These are phyloP conservation scores for Tardiomyces blankii DNA, from an alignment of 1,139 yeast species.

Conservation along the genomic window DNA sequence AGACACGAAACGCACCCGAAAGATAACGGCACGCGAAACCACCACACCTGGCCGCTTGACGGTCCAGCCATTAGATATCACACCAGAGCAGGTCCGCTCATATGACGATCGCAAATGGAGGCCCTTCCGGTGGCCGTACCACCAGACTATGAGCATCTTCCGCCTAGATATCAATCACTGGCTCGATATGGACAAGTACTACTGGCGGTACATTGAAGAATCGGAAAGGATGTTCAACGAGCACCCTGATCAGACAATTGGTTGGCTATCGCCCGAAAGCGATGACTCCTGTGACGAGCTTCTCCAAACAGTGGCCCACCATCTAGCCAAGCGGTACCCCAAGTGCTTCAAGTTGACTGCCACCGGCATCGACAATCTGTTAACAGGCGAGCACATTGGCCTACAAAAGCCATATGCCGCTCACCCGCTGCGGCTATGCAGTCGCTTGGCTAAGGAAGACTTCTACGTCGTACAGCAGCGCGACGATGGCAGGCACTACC, in stretches of 20 bases:
- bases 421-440: constrained; percentile 50
- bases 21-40: too few species aligned
- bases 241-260: constrained; percentile 53
- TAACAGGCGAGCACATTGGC: constrained; percentile 51
- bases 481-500: constrained; percentile 47
- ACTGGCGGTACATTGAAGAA: constrained; percentile 53
- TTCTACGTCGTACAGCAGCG: constrained; percentile 51
- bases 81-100: constrained; percentile 53
- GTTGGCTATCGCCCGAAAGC: constrained; percentile 53
- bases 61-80: constrained; percentile 42
- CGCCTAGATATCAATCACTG: constrained; percentile 62
- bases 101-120: constrained; percentile 75
- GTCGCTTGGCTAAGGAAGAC: constrained; percentile 68
- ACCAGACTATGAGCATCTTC: constrained; percentile 68
- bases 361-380: constrained; percentile 45
- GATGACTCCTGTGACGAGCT: constrained; percentile 52
- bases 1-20: too few species aligned
- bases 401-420: constrained; percentile 48
- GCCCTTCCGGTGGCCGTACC: constrained; percentile 73
- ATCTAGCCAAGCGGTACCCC: constrained; percentile 53
- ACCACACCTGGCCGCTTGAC: not conserved
- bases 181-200: constrained; percentile 73
- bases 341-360: constrained; percentile 44
- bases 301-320: constrained; percentile 50
- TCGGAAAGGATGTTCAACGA: constrained; percentile 45